Evolutionary conservation across 2,329 filamentous ascomycete species (phyloP).

Genomic region (Neonectria ditissima): DNA sequence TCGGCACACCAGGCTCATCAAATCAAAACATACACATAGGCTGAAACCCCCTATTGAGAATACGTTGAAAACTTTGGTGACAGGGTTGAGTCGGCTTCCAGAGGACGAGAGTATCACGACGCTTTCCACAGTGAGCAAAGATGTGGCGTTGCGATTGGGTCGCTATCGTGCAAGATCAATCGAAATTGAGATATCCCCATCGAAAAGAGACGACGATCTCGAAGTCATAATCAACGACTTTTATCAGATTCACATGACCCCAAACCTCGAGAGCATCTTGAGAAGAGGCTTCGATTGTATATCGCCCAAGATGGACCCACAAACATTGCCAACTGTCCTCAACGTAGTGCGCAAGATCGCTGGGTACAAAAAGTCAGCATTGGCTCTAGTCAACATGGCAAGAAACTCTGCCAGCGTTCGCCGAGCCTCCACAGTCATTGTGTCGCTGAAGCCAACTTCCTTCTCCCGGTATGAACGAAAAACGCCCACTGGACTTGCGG

Average conservation of each 20-base stretch:
- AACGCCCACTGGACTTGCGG: background rate
- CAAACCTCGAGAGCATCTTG: constrained; percentile 16
- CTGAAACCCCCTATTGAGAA: constrained; percentile 2
- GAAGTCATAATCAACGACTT: constrained; percentile 21
- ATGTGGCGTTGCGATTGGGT: constrained; percentile 7
- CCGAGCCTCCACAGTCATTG: background rate
- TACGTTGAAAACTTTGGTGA: background rate
- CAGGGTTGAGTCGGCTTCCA: constrained; percentile 5
- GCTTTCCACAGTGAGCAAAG: constrained; percentile 4
- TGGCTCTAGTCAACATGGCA: constrained; percentile 20
- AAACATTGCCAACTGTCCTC: constrained; percentile 11
- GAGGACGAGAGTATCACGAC: background rate
- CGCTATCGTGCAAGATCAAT: constrained; percentile 5
- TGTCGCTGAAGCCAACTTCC: constrained; percentile 1
- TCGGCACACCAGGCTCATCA: constrained; percentile 16
- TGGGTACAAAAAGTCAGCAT: constrained; percentile 29
- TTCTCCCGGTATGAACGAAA: constrained; percentile 7
- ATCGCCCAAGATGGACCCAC: constrained; percentile 8
- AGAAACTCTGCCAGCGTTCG: background rate
- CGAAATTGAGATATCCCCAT: background rate
- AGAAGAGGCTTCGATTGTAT: constrained; percentile 4
- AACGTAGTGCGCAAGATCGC: constrained; percentile 33
- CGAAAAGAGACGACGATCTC: constrained; percentile 8
- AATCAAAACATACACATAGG: background rate
- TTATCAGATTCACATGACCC: constrained; percentile 14